Percentiles rank a stretch among this genome's conserved stretches.
phyloP scores from a whole-genome alignment of 1,139 yeast genomes.

The Yamadazyma pseudoaaseri region DNA sequence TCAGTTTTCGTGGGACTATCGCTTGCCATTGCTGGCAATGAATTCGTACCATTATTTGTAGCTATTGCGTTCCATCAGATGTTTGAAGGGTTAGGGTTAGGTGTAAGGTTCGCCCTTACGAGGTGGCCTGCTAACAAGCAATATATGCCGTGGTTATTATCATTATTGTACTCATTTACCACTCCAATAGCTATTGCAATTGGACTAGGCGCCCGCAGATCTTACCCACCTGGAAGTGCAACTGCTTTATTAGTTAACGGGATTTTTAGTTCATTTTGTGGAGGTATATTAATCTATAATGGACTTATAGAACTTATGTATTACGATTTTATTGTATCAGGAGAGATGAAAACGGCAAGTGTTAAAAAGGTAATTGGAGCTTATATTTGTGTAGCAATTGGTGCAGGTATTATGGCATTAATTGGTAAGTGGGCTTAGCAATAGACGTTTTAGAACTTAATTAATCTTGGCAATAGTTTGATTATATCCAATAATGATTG shows the following conservation, averaged over 20 bases:
- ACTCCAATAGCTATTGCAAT: constrained; percentile 38
- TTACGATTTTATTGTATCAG: constrained; percentile 19
- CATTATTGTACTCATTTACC: constrained; percentile 29
- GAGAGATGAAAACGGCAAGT: constrained; percentile 1
- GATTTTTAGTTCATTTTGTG: constrained; percentile 35
- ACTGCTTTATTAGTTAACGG: constrained; percentile 36
- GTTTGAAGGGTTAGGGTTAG: constrained; percentile 42
- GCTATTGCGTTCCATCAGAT: constrained; percentile 40
- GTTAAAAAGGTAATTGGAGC: constrained; percentile 3
- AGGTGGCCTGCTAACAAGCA: constrained; percentile 31
- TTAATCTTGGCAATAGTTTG: too few relatives aligned
- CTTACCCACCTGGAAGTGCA: constrained; percentile 34
- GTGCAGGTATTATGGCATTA: constrained; percentile 30
- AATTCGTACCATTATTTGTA: constrained; percentile 31
- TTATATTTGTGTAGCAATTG: constrained; percentile 3
- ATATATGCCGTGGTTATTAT: constrained; percentile 34
- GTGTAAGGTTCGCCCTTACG: constrained; percentile 37
- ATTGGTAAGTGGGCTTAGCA: constrained; percentile 44
- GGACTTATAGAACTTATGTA: constrained; percentile 44
- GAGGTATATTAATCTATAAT: constrained; percentile 40
- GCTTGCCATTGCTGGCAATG: constrained; percentile 38
- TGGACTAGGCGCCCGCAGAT: constrained; percentile 34
- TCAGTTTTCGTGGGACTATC: constrained; percentile 42
- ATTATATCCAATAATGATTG: too few relatives aligned
- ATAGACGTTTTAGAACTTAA: too few relatives aligned